phyloP scores from a whole-genome alignment of 805 yeast species.

The Maudiozyma bulderi region DNA sequence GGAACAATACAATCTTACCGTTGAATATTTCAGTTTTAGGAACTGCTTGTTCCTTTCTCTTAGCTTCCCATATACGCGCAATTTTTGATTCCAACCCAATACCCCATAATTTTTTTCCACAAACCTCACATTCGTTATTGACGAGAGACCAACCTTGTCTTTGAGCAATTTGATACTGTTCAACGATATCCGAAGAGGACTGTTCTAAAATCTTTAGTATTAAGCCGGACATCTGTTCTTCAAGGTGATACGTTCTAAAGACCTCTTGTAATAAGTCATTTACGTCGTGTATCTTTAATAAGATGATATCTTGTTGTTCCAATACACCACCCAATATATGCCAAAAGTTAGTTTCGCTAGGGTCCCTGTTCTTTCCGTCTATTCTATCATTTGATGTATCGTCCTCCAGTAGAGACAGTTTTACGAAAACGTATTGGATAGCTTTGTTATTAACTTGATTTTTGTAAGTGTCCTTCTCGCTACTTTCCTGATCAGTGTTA shows the following conservation, averaged over 20 bases:
- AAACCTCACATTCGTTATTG: slow-evolving; percentile 56
- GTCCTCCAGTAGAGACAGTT: slow-evolving; percentile 14
- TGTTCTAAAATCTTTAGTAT: slow-evolving; percentile 47
- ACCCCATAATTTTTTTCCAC: slow-evolving; percentile 72
- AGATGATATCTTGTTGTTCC: slow-evolving; percentile 35
- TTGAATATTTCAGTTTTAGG: background rate
- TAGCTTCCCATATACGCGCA: slow-evolving; percentile 50
- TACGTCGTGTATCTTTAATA: slow-evolving; percentile 51
- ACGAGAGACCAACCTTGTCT: slow-evolving; percentile 56
- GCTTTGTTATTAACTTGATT: slow-evolving; percentile 6
- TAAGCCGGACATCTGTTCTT: slow-evolving; percentile 43
- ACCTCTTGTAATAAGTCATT: slow-evolving; percentile 52
- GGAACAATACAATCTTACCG: slow-evolving; percentile 13
- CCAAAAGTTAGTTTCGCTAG: slow-evolving; percentile 35
- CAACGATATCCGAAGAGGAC: slow-evolving; percentile 42
- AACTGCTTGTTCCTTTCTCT: slow-evolving; percentile 22
- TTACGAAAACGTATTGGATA: slow-evolving; percentile 15
- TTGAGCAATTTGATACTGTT: slow-evolving; percentile 33
- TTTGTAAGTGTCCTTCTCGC: slow-evolving; percentile 1
- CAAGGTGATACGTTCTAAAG: slow-evolving; percentile 54
- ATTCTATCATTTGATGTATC: slow-evolving; percentile 5
- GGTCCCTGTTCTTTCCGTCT: background rate
- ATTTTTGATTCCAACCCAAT: slow-evolving; percentile 40
- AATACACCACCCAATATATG: slow-evolving; percentile 47
- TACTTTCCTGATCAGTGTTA: background rate